phyloP scores from a whole-genome alignment of 345 rosid genomes.

The Sonneratia alba region DNA sequence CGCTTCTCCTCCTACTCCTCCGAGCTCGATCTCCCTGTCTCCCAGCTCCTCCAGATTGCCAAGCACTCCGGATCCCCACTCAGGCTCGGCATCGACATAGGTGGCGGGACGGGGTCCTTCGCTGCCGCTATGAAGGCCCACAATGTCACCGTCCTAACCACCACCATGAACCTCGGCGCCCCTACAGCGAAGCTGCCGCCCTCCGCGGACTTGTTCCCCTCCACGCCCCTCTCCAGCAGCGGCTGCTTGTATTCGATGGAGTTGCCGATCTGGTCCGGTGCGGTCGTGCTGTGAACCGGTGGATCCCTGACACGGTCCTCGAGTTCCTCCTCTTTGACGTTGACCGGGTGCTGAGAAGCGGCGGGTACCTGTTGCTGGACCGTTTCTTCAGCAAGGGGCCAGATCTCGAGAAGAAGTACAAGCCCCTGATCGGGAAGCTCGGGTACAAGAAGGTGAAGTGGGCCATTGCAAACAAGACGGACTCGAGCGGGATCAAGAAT shows the following conservation, averaged over 20 bases:
- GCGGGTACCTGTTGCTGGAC: conserved; percentile 90
- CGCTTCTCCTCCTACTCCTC: conserved; percentile 43
- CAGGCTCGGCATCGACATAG: conserved; percentile 76
- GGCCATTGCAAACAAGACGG: conserved; percentile 67
- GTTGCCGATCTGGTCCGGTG: conserved; percentile 85
- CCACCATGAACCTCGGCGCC: conserved; percentile 82
- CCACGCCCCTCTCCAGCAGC: conserved; percentile 88
- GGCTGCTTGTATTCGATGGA: conserved; percentile 86
- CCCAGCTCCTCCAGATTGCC: conserved; percentile 67
- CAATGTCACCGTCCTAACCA: conserved; percentile 66
- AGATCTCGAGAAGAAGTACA: conserved; percentile 65
- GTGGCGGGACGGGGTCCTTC: conserved; percentile 84
- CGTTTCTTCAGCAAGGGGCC: conserved; percentile 62
- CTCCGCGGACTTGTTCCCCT: conserved; percentile 78
- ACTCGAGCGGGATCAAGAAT: conserved; percentile 53
- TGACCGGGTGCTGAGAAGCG: conserved; percentile 75
- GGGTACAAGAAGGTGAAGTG: conserved; percentile 97
- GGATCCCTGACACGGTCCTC: conserved; percentile 77
- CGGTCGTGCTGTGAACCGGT: conserved; percentile 84
- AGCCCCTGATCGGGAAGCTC: conserved; percentile 71
- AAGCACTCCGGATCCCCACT: conserved; percentile 44
- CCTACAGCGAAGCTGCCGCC: conserved; percentile 85
- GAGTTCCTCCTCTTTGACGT: conserved; percentile 80
- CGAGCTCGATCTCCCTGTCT: conserved; percentile 82
- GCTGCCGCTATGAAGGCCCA: conserved; percentile 72